Conservation (phyloP, 768 basidiomycete species). For the Rubroboletus satanas region DNA sequence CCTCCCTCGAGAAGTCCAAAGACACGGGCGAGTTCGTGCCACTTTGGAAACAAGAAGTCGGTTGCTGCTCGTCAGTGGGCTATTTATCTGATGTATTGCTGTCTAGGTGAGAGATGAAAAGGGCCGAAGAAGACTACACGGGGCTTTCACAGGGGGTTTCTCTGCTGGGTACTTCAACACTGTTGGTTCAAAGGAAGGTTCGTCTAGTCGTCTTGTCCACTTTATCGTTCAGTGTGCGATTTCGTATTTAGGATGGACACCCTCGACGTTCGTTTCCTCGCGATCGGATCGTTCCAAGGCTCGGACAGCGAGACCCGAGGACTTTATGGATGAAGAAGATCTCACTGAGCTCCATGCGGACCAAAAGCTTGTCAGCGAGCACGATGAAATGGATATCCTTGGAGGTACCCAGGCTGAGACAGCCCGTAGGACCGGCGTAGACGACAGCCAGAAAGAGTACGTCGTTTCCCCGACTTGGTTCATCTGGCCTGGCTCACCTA, state of each 20-base stretch:
- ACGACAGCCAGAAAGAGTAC: conserved; percentile 41
- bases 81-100: conserved; percentile 15
- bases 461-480: neutral
- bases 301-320: conserved; percentile 66
- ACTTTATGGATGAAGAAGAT: conserved; percentile 99
- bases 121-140: conserved; percentile 88
- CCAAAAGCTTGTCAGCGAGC: conserved; percentile 70
- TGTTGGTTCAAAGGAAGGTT: conserved; percentile 94
- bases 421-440: conserved; percentile 29
- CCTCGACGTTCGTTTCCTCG: conserved; percentile 89
- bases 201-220: conserved; percentile 8
- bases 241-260: conserved; percentile 79
- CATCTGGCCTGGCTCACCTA: neutral
- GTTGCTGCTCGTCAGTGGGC: conserved; percentile 23
- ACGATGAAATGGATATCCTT: conserved; percentile 70
- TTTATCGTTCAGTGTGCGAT: neutral
- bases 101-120: conserved; percentile 86
- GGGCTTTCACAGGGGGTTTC: conserved; percentile 98
- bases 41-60: conserved; percentile 94
- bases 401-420: conserved; percentile 53
- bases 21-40: conserved; percentile 95
- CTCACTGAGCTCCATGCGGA: conserved; percentile 75
- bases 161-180: conserved; percentile 96
- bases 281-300: conserved; percentile 65
- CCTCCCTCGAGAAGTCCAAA: conserved; percentile 89